Evolutionary conservation across 257 asterid genomes (phyloP), one percentile per base, ranked within the genome.

Genomic region (Coffea eugenioides): DNA sequence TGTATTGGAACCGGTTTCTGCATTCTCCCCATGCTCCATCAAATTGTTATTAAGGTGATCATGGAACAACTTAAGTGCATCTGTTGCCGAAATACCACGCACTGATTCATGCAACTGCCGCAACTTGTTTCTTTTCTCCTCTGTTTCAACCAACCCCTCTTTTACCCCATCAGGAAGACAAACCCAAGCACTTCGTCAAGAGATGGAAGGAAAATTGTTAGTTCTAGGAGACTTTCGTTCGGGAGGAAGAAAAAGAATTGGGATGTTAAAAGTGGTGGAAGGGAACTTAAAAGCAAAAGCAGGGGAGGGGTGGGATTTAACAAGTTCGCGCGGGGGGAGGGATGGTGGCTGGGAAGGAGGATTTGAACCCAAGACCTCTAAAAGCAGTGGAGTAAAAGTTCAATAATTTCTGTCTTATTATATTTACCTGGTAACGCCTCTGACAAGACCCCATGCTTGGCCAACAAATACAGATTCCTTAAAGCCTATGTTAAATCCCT

Each of bases 401-500:
- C 16, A n/a, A 59, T 9, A 48, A 41, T 75, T 4, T 52, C 66
- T 36, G 69, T 39, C 1, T 18, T 73, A 7, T 52, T 41, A 11
- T 54, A 54, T 79, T 80, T 84, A 93, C 97, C 97, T 83, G 71
- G 94, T 90, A 77, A 93, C 74, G 56, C 99, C 99, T 88, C 93
- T 86, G 76, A 89, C 90, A 74, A 79, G 75, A 62, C 99, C 99
- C 94, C 93, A 91, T 39, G 82, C 90, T 86, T 87, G 88, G 16
- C 98, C 97, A 27, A 75, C 73, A 71, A 79, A 84, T 31, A 91
- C 92, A 39, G 97, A 95, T 69, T 87, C 89, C 80, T 81, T 88
- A 69, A 93, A 93, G 51, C 98, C 99, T 16, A 82, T 80, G 85
- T 91, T 90, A 83, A 95, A 95, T 43, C 99, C 98, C 65, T 92